A percentile compares a stretch with the other conserved stretches of the same genome.
Conservation (phyloP, 495 filamentous ascomycete genomes). For the Penicillium salamii region DNA sequence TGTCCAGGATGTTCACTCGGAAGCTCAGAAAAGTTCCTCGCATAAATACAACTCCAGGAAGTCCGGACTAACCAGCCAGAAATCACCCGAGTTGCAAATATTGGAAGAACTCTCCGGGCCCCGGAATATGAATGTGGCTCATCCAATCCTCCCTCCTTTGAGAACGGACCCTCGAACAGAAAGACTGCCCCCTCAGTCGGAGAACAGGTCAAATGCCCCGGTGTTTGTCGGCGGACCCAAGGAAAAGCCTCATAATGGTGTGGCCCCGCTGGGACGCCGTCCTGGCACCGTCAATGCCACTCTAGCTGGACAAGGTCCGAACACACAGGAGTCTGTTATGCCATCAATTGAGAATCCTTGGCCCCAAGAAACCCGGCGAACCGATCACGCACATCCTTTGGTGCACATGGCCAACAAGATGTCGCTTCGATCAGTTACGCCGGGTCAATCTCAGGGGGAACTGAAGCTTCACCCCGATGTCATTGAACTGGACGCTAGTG, state of each 20-base stretch:
- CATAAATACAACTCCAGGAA: conserved; percentile 7
- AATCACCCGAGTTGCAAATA: conserved; percentile 24
- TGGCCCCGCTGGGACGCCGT: conserved; percentile 17
- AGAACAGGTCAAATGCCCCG: conserved; percentile 26
- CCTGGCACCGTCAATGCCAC: conserved; percentile 13
- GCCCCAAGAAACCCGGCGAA: conserved; percentile 23
- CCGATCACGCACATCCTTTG: conserved; percentile 23
- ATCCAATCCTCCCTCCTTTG: conserved; percentile 15
- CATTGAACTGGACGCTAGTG: conserved; percentile 9
- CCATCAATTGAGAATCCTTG: conserved; percentile 41
- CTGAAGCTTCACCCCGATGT: conserved; percentile 9
- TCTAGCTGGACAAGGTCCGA: conserved; percentile 15
- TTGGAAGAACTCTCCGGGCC: conserved; percentile 17
- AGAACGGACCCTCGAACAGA: conserved; percentile 16
- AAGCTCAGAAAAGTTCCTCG: conserved; percentile 5
- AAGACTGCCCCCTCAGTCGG: conserved; percentile 14
- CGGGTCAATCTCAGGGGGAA: conserved; percentile 19
- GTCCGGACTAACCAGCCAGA: conserved; percentile 28
- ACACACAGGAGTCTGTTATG: conserved; percentile 31
- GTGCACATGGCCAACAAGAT: conserved; percentile 34
- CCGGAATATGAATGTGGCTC: conserved; percentile 12
- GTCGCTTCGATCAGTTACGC: conserved; percentile 39
- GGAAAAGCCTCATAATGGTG: conserved; percentile 15
- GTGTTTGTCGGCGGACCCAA: conserved; percentile 39
- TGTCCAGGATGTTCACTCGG: conserved; percentile 13